Evolutionary conservation across 1,284 basidiomycete species (phyloP).

Genomic region (Agaricales sp.): DNA sequence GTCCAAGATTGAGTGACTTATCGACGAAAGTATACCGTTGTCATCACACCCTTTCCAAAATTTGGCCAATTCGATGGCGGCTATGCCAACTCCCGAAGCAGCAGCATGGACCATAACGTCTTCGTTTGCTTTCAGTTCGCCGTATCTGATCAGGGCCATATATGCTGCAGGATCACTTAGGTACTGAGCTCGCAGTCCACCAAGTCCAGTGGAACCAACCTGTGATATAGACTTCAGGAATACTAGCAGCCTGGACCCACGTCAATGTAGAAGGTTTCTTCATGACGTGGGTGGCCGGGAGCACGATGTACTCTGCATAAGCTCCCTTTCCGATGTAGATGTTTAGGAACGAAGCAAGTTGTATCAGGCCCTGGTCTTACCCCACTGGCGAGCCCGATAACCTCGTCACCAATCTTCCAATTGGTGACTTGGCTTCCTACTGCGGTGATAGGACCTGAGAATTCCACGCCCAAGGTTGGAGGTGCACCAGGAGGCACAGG

Average conservation of each 20-base stretch:
- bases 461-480: conserved; percentile 85
- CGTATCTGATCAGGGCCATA: conserved; percentile 70
- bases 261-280: conserved; percentile 69
- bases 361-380: conserved; percentile 24
- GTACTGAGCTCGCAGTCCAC: conserved; percentile 5
- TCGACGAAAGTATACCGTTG: conserved; percentile 6
- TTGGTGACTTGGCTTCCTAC: conserved; percentile 39
- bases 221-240: conserved; percentile 83
- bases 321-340: conserved; percentile 51
- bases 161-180: conserved; percentile 44
- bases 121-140: conserved; percentile 61
- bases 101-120: conserved; percentile 85
- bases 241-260: conserved; percentile 78
- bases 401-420: conserved; percentile 78
- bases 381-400: conserved; percentile 72
- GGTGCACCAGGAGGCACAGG: conserved; percentile 73
- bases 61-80: conserved; percentile 85
- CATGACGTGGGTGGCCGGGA: conserved; percentile 60
- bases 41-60: conserved; percentile 60
- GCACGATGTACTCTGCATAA: conserved; percentile 83
- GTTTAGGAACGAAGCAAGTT: background rate
- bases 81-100: conserved; percentile 84
- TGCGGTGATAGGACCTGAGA: conserved; percentile 64
- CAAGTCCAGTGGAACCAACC: conserved; percentile 31
- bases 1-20: conserved; percentile 7